Base-by-base conservation (phyloP, 139 green algal genomes). In the Marvania coccoides region DNA sequence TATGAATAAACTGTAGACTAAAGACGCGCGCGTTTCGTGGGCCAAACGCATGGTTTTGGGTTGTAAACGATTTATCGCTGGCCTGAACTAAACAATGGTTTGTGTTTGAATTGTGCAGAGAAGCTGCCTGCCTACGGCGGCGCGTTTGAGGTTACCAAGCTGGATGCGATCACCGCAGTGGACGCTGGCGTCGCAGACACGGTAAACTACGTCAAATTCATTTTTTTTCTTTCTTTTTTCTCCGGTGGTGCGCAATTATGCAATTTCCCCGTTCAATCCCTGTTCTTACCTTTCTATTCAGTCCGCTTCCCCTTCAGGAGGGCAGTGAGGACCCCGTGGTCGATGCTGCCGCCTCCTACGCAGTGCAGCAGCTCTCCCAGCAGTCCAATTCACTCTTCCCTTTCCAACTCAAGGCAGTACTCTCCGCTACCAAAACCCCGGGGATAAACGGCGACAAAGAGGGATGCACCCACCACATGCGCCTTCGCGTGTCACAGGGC, bases 331-430 rank as follows among this genome's bases (percentile, higher is more conserved):
- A 72, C 36, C 28, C 59, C 9, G 61, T 75, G 31, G 76, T 79
- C 5, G 61, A 64, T 33, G 63, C 56, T 9, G 76, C 76, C 9
- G 73, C 73, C 14, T 39, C 61, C 7, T 83, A 75, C 59, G 76
- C 76, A 23, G 59, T 76, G 28, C 51, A 83, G 71, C 75, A 83
- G 69, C 73, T 83, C 5, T 83, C 73, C 15, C 35, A 69, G 7
- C 76, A 81, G 57, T 61, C 26, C 36, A 81, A 81, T 39, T 78
- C 67, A 2, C 74, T 83, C 2, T 71, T 65, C 24, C 72, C 76
- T 23, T 69, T 71, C 38, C 61, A 71, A 9, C 56, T 83, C 10
- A 66, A 75, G 57, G 46, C 73, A 61, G 59, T 75, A 4, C 5
- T 33, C 33, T 13, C 23, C 12, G 63, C 31, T 14, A 23, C 10